These are phyloP conservation scores for Fusarium sp. DNA, from an alignment of 2,329 filamentous ascomycete species.

Conservation along the genomic window DNA sequence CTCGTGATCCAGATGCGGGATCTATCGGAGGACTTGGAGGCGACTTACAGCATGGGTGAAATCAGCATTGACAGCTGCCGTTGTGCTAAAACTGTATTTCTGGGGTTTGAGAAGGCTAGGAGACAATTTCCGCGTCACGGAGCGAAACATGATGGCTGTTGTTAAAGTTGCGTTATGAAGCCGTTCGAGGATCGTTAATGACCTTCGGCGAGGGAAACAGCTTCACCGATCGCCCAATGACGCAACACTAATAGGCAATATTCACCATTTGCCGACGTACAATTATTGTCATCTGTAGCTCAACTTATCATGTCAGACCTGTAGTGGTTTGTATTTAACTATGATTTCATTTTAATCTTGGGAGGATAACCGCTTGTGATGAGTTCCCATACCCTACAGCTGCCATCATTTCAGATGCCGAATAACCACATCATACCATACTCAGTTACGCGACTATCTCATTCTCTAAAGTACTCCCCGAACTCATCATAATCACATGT, in stretches of 20 bases:
- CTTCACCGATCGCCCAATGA: conserved; percentile 15
- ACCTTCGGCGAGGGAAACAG: conserved; percentile 7
- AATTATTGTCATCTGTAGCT: fast-evolving
- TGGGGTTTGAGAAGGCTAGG: conserved; percentile 10
- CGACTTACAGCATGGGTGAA: conserved; percentile 60
- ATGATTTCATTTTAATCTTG: not conserved
- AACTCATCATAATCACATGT: conserved; percentile 2
- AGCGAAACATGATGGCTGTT: conserved; percentile 31
- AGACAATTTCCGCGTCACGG: not conserved
- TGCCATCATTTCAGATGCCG: not conserved
- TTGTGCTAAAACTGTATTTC: conserved; percentile 52
- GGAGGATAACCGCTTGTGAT: not conserved
- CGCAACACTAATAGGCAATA: not conserved
- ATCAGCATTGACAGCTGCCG: conserved; percentile 50
- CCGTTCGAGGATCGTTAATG: not conserved
- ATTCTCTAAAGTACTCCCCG: not conserved
- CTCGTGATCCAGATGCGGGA: conserved; percentile 14
- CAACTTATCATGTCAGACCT: fast-evolving
- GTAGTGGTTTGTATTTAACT: not conserved
- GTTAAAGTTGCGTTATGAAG: conserved; percentile 5
- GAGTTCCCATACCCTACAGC: not conserved
- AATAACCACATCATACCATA: not conserved
- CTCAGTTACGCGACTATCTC: not conserved
- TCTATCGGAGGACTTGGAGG: conserved; percentile 4
- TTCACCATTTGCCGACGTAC: not conserved